Base-by-base conservation (phyloP, 306 rosid genomes). In the Pyrus pyrifolia region DNA sequence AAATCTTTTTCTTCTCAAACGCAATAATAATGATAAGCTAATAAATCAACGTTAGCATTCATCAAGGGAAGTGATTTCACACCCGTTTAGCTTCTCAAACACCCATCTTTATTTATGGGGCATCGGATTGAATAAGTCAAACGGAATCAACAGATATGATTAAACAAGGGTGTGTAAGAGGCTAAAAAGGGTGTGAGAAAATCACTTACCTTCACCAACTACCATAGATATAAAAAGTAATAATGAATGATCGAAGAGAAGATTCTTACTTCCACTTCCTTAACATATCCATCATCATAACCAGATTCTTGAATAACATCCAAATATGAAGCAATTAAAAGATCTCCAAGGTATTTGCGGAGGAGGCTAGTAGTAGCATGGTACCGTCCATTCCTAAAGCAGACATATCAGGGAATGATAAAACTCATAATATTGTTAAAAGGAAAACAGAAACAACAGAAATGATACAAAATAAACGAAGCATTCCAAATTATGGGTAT, bases 281-380 rank as follows among this genome's bases (percentile, higher is more conserved):
- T 87, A 68, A 83, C 92, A 83, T 90, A 89, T 62, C 78, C 78
- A 76, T 89, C 91, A 76, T 90, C 95, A 67, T 90, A 92, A 70
- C 98, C 98, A 75, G 93, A 90, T 55, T 90, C 97, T 88, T 92
- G 89, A 72, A 92, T 82, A 64, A 88, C 89, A 78, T 88, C 84
- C 86, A 95, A 74, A 78, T 92, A 92, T 11, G 97, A 95, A 80
- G 95, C 96, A 80, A 92, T 95, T 29, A 95, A 83, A 87, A 83
- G 74, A 85, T 95, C 98, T 70, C 98, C 97, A 68, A 95, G 93
- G 85, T 92, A 95, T 81, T 89, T 92, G 89, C 97, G 97, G 49
- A 95, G 97, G 69, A 92, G 87, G 84, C 89, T 92, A 62, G 80
- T 69, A 30, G 85, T 74, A 60, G 88, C 81, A 57, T 81, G 87